Evolutionary conservation across 2,329 filamentous ascomycete species (phyloP), one percentile per base, ranked within the genome.

Genomic region (Colletotrichum scovillei): DNA sequence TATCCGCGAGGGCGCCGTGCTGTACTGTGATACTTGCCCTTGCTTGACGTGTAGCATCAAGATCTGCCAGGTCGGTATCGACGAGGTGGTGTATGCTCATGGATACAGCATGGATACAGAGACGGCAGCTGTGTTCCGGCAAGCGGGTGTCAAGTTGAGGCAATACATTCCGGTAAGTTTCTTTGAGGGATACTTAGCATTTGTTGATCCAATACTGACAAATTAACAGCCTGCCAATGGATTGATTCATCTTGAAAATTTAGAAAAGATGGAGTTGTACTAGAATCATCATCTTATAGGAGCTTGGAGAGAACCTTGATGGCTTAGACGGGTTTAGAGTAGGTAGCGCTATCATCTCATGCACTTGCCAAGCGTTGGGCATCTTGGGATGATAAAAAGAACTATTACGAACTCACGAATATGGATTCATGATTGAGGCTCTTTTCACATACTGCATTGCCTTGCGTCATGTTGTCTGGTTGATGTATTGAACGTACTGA

Each of bases 1-100:
- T 71, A 95, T 99, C 77, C 88, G 94, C 24, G 93, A 94, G 68
- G 94, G 92, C 5, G 91, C 94, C 49, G 93, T 95, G 63, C 86
- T 99, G 30, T 99, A 98, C 84, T 98, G 95, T 83, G 94, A 98
- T 81, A 98, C 95, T 77, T 99, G 97, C 82, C 97, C 97, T 4
- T 99, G 97, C 81, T 86, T 99, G 82, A 99, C 97, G 2, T 99
- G 97, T 83, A 98, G 95, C 79, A 97, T 99, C 86, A 99, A 99
- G 86, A 98, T 99, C 79, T 94, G 95, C 26, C 97, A 99, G 85
- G 95, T 98, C 8, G 97, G 97, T 22, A 98, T 99, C 76, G 91
- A 90, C 55, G 97, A 99, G 86, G 97, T 99, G 16, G 95, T 99
- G 16, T 99, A 98, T 79, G 95, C 92, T 76, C 93, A 97, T 80